These are phyloP conservation scores for Phycomyces blakesleeanus DNA, from an alignment of 192 early-diverging fungal genomes.

Conservation along the genomic window DNA sequence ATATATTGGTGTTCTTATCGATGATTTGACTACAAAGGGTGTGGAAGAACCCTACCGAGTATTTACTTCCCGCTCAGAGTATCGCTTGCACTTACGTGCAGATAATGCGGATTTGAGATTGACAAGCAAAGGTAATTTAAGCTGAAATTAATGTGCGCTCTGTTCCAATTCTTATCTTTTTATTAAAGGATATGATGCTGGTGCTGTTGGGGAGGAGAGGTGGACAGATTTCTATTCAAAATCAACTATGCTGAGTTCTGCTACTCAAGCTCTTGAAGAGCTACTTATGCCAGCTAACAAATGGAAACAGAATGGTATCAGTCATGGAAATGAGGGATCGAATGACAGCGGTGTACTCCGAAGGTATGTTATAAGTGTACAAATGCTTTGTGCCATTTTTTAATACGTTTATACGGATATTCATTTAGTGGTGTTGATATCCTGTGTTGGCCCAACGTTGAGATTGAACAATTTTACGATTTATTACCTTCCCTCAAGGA, in stretches of 20 bases:
- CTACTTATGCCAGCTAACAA: conserved; percentile 47
- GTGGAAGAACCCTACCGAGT: conserved; percentile 81
- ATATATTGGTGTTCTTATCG: conserved; percentile 79
- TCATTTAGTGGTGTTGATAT: conserved; percentile 47
- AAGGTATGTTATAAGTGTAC: conserved; percentile 13
- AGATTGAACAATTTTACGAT: conserved; percentile 44
- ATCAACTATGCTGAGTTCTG: conserved; percentile 45
- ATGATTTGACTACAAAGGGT: conserved; percentile 78
- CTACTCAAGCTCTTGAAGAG: conserved; percentile 46
- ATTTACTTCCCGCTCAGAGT: conserved; percentile 81
- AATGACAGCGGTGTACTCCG: conserved; percentile 19
- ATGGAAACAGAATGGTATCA: conserved; percentile 45
- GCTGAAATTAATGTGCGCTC: neutral
- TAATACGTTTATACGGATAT: neutral
- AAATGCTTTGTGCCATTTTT: neutral
- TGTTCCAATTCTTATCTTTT: neutral
- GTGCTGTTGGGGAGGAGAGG: conserved; percentile 46
- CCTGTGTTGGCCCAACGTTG: conserved; percentile 40
- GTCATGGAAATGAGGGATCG: neutral
- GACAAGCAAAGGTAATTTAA: conserved; percentile 56
- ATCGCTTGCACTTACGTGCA: conserved; percentile 67
- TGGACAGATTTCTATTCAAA: conserved; percentile 39
- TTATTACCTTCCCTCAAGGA: conserved; percentile 54
- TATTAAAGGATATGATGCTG: conserved; percentile 47
- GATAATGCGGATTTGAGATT: conserved; percentile 79